A percentile compares a stretch with the other conserved stretches of the same genome.
These are phyloP conservation scores for Euphorbia corollata DNA, from an alignment of 441 rosid genomes.

Conservation along the genomic window DNA sequence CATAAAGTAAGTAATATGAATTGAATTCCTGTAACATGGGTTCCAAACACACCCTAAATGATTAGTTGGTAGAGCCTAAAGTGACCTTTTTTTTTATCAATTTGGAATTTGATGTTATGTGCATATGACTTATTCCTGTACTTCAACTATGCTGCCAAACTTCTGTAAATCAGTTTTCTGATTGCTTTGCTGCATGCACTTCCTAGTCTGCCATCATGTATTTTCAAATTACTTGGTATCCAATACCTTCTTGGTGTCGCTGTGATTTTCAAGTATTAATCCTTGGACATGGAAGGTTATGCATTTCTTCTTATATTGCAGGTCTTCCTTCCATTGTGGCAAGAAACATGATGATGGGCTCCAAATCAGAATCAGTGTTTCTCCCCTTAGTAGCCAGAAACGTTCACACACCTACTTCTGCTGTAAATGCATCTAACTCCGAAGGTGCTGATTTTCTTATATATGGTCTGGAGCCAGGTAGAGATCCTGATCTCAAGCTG, in stretches of 20 bases:
- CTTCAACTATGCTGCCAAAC: background rate
- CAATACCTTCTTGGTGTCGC: background rate
- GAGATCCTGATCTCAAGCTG: constrained; percentile 25
- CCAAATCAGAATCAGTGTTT: constrained; percentile 56
- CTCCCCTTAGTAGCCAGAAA: constrained; percentile 82
- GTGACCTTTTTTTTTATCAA: background rate
- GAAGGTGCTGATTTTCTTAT: constrained; percentile 96
- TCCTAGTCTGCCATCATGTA: background rate
- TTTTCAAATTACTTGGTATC: background rate
- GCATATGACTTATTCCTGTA: background rate
- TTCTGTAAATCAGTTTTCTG: background rate
- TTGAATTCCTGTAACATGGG: too few relatives aligned
- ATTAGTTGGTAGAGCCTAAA: background rate
- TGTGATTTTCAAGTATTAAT: background rate
- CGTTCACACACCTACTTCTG: constrained; percentile 55
- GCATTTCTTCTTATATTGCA: constrained; percentile 24
- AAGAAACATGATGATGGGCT: constrained; percentile 70
- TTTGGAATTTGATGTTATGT: background rate
- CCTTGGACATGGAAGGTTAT: background rate
- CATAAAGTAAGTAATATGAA: too few relatives aligned
- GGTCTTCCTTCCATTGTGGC: constrained; percentile 91
- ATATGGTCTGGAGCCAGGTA: constrained; percentile 32
- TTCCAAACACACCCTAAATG: too few relatives aligned
- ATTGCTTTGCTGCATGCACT: background rate
- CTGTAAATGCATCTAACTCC: constrained; percentile 54